These are phyloP conservation scores for Trichocomaceae sp. DNA, from an alignment of 2,329 filamentous ascomycete genomes.

Conservation along the genomic window DNA sequence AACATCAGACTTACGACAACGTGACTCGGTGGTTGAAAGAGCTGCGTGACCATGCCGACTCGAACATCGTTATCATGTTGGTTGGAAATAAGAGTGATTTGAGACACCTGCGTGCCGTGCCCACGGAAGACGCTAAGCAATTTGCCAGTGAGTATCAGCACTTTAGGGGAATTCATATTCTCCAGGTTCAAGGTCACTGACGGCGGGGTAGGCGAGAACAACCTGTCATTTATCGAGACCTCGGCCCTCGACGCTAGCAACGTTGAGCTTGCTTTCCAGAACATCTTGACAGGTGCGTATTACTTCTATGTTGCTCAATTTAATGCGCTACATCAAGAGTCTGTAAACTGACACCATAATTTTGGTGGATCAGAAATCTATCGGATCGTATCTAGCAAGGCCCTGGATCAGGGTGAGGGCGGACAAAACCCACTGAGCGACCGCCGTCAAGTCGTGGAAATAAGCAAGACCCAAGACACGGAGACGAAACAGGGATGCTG, in stretches of 20 bases:
- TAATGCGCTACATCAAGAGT: constrained; percentile 13
- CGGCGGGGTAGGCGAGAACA: constrained; percentile 72
- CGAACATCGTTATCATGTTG: constrained; percentile 99
- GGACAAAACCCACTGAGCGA: constrained; percentile 72
- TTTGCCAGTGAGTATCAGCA: constrained; percentile 70
- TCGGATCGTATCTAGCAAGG: constrained; percentile 97
- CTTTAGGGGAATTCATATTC: not conserved
- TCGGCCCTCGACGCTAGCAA: constrained; percentile 98
- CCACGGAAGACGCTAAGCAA: constrained; percentile 94
- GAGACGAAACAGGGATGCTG: constrained; percentile 57
- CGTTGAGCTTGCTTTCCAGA: constrained; percentile 98
- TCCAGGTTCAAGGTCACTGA: constrained; percentile 7
- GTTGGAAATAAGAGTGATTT: constrained; percentile 99
- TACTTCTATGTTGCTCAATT: not conserved
- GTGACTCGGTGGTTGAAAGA: constrained; percentile 99
- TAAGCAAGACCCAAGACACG: constrained; percentile 77
- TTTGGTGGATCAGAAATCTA: constrained; percentile 70
- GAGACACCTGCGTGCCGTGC: constrained; percentile 92
- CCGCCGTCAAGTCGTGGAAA: constrained; percentile 71
- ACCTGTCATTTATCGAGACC: constrained; percentile 98
- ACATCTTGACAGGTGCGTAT: constrained; percentile 89
- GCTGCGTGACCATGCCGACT: constrained; percentile 93
- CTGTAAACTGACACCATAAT: constrained; percentile 10
- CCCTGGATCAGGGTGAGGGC: constrained; percentile 80
- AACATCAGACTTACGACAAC: constrained; percentile 98